Evolutionary conservation across 441 rosid genomes (phyloP).

Genomic region (Syzygium syzygioides): DNA sequence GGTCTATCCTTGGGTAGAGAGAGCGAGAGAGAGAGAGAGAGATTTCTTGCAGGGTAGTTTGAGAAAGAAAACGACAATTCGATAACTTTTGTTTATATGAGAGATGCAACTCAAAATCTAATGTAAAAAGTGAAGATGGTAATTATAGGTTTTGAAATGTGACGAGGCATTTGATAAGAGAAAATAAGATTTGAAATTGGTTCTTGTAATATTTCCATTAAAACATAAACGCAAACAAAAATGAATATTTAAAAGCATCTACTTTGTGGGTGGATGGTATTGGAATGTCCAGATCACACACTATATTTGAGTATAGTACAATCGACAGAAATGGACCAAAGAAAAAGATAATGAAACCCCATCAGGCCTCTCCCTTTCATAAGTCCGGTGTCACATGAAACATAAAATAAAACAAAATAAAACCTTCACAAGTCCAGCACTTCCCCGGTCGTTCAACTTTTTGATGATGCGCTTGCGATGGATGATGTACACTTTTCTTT

Average conservation of each 20-base stretch:
- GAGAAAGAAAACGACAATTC: neutral
- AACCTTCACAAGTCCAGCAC: neutral
- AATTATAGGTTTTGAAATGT: neutral
- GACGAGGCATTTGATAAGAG: neutral
- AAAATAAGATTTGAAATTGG: neutral
- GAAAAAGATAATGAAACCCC: neutral
- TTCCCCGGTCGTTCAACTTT: neutral
- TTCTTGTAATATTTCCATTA: neutral
- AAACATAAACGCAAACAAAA: neutral
- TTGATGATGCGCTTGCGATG: neutral
- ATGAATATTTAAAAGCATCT: neutral
- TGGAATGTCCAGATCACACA: neutral
- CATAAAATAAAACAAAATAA: neutral
- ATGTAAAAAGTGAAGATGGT: neutral
- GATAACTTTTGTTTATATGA: rapidly evolving
- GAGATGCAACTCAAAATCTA: neutral
- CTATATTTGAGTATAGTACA: neutral
- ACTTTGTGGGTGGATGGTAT: neutral
- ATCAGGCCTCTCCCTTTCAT: neutral
- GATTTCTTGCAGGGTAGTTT: neutral
- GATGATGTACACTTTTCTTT: too few relatives aligned
- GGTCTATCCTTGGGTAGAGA: neutral
- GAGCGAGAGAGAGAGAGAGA: neutral
- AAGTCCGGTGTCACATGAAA: neutral
- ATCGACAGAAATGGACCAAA: neutral